phyloP scores from a whole-genome alignment of 768 basidiomycete species.

The Xerocomellus amylosporus region DNA sequence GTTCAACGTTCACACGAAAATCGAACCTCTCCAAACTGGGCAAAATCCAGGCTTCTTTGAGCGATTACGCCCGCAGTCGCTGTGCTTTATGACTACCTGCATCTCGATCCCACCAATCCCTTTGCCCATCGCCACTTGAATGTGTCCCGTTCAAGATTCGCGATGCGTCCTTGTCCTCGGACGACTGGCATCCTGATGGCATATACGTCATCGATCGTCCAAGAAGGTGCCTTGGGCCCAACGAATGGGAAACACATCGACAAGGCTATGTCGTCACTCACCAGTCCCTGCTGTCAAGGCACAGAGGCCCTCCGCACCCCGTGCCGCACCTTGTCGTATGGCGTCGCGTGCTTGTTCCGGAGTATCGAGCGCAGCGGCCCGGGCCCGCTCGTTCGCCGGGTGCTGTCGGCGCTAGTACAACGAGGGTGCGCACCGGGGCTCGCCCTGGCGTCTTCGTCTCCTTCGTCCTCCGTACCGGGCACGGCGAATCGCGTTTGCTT shows the following conservation, averaged over 20 bases:
- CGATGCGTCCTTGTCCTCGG: neutral
- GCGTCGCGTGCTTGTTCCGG: constrained; percentile 9
- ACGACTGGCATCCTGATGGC: neutral
- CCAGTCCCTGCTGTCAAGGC: neutral
- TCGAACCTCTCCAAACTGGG: neutral
- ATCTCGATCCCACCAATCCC: neutral
- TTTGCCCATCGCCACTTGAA: neutral
- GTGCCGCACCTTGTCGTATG: constrained; percentile 6
- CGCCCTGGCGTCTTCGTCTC: neutral
- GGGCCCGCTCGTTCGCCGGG: neutral
- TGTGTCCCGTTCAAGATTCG: neutral
- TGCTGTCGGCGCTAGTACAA: neutral
- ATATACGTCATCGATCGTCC: neutral
- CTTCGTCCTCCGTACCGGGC: constrained; percentile 1
- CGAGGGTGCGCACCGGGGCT: neutral
- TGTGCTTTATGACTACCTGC: neutral
- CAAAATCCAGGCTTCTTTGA: neutral
- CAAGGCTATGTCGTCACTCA: neutral
- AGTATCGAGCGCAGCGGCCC: constrained; percentile 15
- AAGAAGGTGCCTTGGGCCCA: neutral
- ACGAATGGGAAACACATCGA: neutral
- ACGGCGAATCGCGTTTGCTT: constrained; percentile 17
- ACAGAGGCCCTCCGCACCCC: constrained; percentile 2
- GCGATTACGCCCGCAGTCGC: neutral
- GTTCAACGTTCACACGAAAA: neutral